These are phyloP conservation scores for Aristolochia fimbriata DNA, from an alignment of 164 flowering plant genomes.

Conservation along the genomic window DNA sequence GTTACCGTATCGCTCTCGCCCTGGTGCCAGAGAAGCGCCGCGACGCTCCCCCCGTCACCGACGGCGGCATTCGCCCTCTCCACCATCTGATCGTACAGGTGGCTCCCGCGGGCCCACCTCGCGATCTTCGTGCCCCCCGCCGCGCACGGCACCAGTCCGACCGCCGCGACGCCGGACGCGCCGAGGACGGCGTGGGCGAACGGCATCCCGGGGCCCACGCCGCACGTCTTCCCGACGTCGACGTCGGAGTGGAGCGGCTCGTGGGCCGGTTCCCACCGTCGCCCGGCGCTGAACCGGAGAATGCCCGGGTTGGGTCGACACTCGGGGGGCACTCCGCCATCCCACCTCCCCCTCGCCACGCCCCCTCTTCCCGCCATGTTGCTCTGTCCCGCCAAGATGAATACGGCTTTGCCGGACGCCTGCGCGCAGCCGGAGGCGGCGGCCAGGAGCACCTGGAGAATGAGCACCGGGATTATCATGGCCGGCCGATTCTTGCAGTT, in stretches of 20 bases:
- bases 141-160: constrained; percentile 62
- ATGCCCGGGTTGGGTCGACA: constrained; percentile 24
- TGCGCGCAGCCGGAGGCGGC: too few species aligned
- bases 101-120: constrained; percentile 72
- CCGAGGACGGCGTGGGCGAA: constrained; percentile 50
- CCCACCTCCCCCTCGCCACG: constrained; percentile 24
- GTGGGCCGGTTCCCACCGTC: constrained; percentile 54
- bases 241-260: constrained; percentile 89
- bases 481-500: too few species aligned
- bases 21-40: constrained; percentile 71
- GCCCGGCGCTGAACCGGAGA: constrained; percentile 53
- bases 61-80: constrained; percentile 43
- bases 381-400: constrained; percentile 61
- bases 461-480: too few species aligned
- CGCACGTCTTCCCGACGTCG: constrained; percentile 60
- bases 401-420: constrained; percentile 12
- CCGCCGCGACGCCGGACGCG: background rate
- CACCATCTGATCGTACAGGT: constrained; percentile 66
- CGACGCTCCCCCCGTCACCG: constrained; percentile 38
- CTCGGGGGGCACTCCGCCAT: constrained; percentile 30
- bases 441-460: too few species aligned
- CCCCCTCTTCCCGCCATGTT: constrained; percentile 72
- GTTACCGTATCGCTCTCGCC: constrained; percentile 60
- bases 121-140: constrained; percentile 80
- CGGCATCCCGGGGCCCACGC: constrained; percentile 82